Percentiles rank a stretch among this genome's conserved stretches.
Evolutionary conservation across 306 rosid species (phyloP).

Genomic region (Castanea sativa): DNA sequence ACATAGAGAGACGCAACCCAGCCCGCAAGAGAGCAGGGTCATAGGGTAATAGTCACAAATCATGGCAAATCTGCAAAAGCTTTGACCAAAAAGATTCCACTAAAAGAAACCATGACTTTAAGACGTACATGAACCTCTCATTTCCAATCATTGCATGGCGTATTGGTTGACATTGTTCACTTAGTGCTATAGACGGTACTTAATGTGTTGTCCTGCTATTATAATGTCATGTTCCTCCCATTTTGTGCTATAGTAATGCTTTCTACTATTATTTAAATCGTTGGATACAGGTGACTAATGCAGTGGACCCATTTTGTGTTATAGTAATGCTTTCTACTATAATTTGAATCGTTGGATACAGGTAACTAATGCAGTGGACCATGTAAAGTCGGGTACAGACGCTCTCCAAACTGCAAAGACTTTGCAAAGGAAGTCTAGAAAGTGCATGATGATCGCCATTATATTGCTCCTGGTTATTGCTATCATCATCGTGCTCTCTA

Average conservation of each 20-base stretch:
- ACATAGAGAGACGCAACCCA: background rate
- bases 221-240: background rate
- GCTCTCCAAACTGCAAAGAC: constrained; percentile 73
- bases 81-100: background rate
- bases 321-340: background rate
- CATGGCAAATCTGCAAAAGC: background rate
- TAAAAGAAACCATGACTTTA: background rate
- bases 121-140: too few relatives aligned
- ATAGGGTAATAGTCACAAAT: background rate
- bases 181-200: background rate
- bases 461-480: constrained; percentile 67
- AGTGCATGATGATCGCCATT: constrained; percentile 82
- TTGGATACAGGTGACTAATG: constrained; percentile 66
- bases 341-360: constrained; percentile 17
- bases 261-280: background rate
- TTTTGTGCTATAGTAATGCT: background rate
- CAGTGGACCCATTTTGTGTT: constrained; percentile 46
- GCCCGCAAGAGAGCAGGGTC: background rate
- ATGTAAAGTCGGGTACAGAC: constrained; percentile 62
- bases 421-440: constrained; percentile 75
- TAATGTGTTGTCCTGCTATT: background rate
- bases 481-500: constrained; percentile 51
- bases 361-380: constrained; percentile 87
- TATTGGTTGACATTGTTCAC: background rate
- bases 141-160: background rate